Evolutionary conservation across 176 grass and related monocot species (phyloP), one percentile per base, ranked within the genome.

Genomic region (Thinopyrum elongatum): DNA sequence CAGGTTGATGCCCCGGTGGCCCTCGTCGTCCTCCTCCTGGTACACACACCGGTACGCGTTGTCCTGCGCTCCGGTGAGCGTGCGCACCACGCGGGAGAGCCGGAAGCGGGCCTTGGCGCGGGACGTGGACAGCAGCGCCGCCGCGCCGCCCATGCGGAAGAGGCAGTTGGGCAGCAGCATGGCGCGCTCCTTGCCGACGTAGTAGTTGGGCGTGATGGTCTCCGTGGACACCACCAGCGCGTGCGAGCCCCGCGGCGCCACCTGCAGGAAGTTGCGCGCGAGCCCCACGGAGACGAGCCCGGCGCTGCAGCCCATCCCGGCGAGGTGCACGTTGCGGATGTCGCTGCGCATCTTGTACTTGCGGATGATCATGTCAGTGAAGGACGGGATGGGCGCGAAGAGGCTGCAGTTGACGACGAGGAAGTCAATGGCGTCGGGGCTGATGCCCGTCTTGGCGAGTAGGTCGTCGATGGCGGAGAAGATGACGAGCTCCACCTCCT

Each of bases 241-340:
- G 78, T 23, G 39, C 51, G 90, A 34, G 63, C 81, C 86, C 0
- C 5, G 41, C 0, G 82, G 87, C 0, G 77, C 77, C 2, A 81
- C 78, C 77, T 90, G 91, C 0, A 93, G 88, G 34, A 93, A 85
- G 82, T 70, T 87, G 55, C 91, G 10, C 0, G 88, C 91, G 2
- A 93, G 85, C 46, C 89, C 88, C 34, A 93, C 70, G 65, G 91
- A 78, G 82, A 93, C 22, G 66, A 90, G 71, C 22, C 88, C 85
- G 0, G 91, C 91, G 86, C 91, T 93, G 91, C 91, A 93, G 0
- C 91, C 91, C 91, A 93, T 93, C 2, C 91, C 91, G 58, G 88
- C 82, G 23, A 93, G 91, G 73, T 93, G 89, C 78, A 46, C 12
- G 82, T 49, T 77, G 27, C 67, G 77, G 36, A 93, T 0, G 86